Evolutionary conservation across 2,329 filamentous ascomycete species (phyloP), one percentile per base, ranked within the genome.

Genomic region (Alternaria triticimaculans): DNA sequence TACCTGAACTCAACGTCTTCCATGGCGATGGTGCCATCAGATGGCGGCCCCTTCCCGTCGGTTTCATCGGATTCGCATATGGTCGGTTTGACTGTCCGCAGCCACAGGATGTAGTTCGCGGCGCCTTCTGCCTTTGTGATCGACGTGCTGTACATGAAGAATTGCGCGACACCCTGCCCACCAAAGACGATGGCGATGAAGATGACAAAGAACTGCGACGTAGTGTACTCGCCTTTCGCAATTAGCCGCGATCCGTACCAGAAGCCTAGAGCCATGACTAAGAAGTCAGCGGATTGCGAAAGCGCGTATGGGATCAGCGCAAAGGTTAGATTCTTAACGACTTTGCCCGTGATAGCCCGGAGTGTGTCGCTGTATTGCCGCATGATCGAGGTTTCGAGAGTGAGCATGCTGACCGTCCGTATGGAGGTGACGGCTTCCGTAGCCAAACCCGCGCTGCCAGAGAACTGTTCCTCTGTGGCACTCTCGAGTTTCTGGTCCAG

Each of bases 101-200:
- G 74, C 78, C 80, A 81, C 46, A 82, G 73, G 15, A 83, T 74
- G 64, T 81, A 81, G 59, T 83, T 82, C 4, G 94, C 93, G 1
- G 94, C 92, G 62, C 93, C 90, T 21, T 97, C 85, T 0, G 94
- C 94, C 82, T 97, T 97, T 71, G 94, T 92, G 92, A 97, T 97
- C 71, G 97, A 57, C 15, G 59, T 62, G 15, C 45, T 58, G 54
- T 51, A 62, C 26, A 58, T 55, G 30, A 62, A 62, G 25, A 62
- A 58, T n/a, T 51, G 46, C 15, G 54, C 49, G 28, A 55, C 56
- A 3, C 45, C 49, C 37, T 62, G 59, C 1, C 53, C 54, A 23
- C 94, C 61, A 11, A 58, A 58, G 25, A 51, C 45, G 11, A 51
- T 43, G 12, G 58, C 28, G 33, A 55, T 55, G 20, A 41, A 58